Percentiles rank a stretch among this genome's conserved stretches.
phyloP scores from a whole-genome alignment of 768 basidiomycete genomes.

The Lentinula detonsa region DNA sequence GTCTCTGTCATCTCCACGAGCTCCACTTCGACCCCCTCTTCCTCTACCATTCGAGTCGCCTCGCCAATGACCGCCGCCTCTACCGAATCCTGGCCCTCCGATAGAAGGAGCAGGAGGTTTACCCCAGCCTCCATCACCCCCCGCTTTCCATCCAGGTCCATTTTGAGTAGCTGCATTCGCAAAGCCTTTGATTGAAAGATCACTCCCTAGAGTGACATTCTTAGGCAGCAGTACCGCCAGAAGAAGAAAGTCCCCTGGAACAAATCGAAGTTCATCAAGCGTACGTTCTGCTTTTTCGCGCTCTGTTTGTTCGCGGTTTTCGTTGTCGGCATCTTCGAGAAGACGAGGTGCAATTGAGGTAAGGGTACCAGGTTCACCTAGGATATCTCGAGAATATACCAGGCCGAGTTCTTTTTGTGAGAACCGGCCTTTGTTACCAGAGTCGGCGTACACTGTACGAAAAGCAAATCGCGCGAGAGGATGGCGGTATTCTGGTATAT shows the following conservation, averaged over 20 bases:
- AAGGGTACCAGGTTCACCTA: constrained; percentile 70
- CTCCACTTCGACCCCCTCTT: constrained; percentile 40
- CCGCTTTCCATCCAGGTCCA: constrained; percentile 19
- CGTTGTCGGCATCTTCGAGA: constrained; percentile 40
- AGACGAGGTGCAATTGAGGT: constrained; percentile 54
- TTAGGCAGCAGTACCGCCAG: constrained; percentile 75
- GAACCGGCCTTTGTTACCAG: constrained; percentile 64
- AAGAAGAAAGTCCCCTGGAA: constrained; percentile 76
- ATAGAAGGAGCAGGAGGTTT: constrained; percentile 20
- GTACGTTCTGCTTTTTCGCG: constrained; percentile 61
- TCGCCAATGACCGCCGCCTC: constrained; percentile 71
- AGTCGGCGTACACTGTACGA: constrained; percentile 73
- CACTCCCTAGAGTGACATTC: constrained; percentile 45
- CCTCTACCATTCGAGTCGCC: constrained; percentile 54
- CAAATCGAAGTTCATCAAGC: constrained; percentile 72
- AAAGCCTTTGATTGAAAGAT: constrained; percentile 46
- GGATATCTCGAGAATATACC: constrained; percentile 80
- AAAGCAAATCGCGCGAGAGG: constrained; percentile 80
- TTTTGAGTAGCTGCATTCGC: constrained; percentile 23
- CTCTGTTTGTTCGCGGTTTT: constrained; percentile 30
- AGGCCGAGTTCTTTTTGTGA: constrained; percentile 75
- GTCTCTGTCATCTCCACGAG: constrained; percentile 22
- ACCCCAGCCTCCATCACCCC: constrained; percentile 45
- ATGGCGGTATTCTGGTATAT: constrained; percentile 67
- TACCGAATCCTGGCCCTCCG: constrained; percentile 27